Base-by-base conservation (phyloP, 164 flowering plant genomes). In the Berberis thunbergii region DNA sequence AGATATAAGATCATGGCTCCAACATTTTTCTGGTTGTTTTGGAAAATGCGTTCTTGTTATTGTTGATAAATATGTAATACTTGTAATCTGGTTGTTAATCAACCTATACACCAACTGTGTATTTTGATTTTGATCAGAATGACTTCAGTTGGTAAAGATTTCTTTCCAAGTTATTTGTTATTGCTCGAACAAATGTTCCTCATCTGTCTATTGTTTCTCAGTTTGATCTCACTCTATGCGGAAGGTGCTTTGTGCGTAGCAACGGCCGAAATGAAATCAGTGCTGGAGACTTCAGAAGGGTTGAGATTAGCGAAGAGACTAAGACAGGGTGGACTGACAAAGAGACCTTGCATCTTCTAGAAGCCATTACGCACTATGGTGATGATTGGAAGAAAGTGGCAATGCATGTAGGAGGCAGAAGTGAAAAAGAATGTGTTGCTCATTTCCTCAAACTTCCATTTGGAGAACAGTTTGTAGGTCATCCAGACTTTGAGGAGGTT, bases 331-430 rank as follows among this genome's bases (percentile, higher is more conserved):
- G 99, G 96, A 76, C 79, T 13, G 92, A 89, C 40, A 83, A 83
- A 70, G 99, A 95, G 64, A 95, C 88, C 13, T 61, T 95, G 79
- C 91, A 75, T 48, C 97, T 91, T 72, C 77, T 95, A 8, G 99
- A 95, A 79, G 96, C 94, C 52, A 8, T 88, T 61, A 71, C 76
- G 82, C 97, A 89, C 69, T 83, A 80, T 73, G 91, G 91, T 54
- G 97, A 95, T 77, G 91, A 95, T 73, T 95, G 99, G 97, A 89
- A 79, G 75, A 86, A 75, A 74, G 89, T 95, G 65, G 84, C 97
- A 12, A 87, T 82, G 65, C 88, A 86, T 80, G 97, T 91, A 53
- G 79, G 79, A 72, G 85, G 96, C 52, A 83, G 86, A 77, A 88
- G 74, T 66, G 96, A 84, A 73, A 87, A 78, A 74, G 99, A 89